Evolutionary conservation across 805 yeast species (phyloP).

Genomic region (Barnettozyma sucrosica): DNA sequence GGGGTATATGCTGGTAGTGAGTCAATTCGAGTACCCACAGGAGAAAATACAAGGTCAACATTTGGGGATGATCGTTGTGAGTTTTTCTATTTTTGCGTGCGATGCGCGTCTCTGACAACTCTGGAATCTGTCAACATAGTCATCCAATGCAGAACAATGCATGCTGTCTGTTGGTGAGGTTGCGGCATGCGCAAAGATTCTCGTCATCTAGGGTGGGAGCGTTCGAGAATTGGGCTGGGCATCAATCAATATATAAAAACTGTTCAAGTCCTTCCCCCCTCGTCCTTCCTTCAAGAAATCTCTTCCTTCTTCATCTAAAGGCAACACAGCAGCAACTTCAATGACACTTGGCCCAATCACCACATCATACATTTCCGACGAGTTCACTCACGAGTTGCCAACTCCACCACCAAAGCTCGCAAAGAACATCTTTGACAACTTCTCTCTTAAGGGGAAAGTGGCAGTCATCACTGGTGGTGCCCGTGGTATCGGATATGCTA

Average conservation of each 20-base stretch:
- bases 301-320: not conserved
- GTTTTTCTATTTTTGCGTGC: too few species aligned
- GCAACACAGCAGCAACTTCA: not conserved
- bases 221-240: not conserved
- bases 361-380: conserved; percentile 22
- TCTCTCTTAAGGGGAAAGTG: conserved; percentile 28
- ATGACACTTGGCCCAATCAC: not conserved
- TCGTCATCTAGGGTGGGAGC: too few species aligned
- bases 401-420: not conserved
- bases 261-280: not conserved
- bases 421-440: not conserved
- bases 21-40: too few species aligned
- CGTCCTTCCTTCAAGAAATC: not conserved
- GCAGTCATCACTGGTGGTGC: conserved; percentile 41
- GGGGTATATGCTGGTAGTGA: too few species aligned
- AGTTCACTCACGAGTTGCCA: conserved; percentile 38
- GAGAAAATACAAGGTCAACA: too few species aligned
- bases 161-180: not conserved
- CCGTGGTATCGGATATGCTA: conserved; percentile 41
- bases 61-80: too few species aligned
- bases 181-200: not conserved
- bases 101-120: too few species aligned
- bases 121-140: not conserved
- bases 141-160: not conserved
- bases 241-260: too few species aligned